Evolutionary conservation across 805 yeast genomes (phyloP).

Genomic region (Myxozyma monticola): DNA sequence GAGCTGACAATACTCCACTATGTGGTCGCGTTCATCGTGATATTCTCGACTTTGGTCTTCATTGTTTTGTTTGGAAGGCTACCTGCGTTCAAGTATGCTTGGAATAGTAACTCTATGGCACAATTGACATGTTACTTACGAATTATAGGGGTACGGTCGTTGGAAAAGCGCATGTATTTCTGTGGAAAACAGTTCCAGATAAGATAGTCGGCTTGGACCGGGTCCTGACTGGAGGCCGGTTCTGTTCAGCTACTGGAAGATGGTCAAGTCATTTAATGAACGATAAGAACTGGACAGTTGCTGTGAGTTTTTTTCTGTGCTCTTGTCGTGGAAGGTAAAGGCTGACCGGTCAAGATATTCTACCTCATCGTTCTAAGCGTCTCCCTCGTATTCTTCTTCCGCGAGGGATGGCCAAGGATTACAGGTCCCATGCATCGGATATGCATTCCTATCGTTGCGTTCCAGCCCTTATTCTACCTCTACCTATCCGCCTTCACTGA

Average conservation of each 20-base stretch:
- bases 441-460: constrained; percentile 29
- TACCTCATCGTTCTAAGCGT: constrained; percentile 21
- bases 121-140: neutral
- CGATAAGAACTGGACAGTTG: constrained; percentile 33
- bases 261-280: constrained; percentile 25
- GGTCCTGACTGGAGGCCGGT: constrained; percentile 24
- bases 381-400: constrained; percentile 26
- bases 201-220: constrained; percentile 21
- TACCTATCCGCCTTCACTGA: constrained; percentile 39
- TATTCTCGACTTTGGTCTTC: constrained; percentile 36
- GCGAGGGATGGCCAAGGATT: constrained; percentile 23
- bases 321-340: neutral
- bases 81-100: constrained; percentile 37
- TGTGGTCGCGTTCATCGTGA: constrained; percentile 31
- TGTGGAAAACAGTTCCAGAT: constrained; percentile 30
- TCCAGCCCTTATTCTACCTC: constrained; percentile 34
- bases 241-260: constrained; percentile 1
- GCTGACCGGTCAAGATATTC: constrained; percentile 14
- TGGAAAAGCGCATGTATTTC: constrained; percentile 28
- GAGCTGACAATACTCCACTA: constrained; percentile 18
- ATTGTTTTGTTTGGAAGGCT: constrained; percentile 40
- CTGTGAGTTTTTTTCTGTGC: constrained; percentile 7
- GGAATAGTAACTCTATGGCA: neutral
- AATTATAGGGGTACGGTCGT: constrained; percentile 31
- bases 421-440: constrained; percentile 19